These are phyloP conservation scores for Trifolium dubium DNA, from an alignment of 306 rosid species.

Conservation along the genomic window DNA sequence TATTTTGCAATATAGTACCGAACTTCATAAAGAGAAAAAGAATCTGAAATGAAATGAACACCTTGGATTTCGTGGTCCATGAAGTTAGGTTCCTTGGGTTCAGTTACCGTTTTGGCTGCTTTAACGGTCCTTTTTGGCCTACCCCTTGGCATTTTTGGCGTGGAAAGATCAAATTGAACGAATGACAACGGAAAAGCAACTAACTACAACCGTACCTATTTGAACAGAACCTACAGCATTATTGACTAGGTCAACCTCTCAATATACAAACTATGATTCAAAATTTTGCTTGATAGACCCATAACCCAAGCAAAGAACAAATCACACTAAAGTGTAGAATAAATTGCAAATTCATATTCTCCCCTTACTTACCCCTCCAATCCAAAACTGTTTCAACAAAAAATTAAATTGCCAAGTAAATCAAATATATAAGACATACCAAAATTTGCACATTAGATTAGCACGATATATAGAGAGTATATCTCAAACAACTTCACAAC, in stretches of 20 bases:
- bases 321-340: too few relatives aligned
- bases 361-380: too few relatives aligned
- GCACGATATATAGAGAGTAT: too few relatives aligned
- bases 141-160: conserved; percentile 57
- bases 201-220: neutral
- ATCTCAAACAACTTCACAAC: too few relatives aligned
- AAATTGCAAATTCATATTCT: too few relatives aligned
- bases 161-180: neutral
- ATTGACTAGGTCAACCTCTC: neutral
- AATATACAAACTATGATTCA: neutral
- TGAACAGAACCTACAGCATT: neutral
- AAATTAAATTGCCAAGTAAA: too few relatives aligned
- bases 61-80: conserved; percentile 61
- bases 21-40: neutral
- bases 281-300: neutral
- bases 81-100: conserved; percentile 46
- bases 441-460: too few relatives aligned
- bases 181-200: neutral
- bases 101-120: conserved; percentile 35
- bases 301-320: too few relatives aligned
- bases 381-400: too few relatives aligned
- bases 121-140: conserved; percentile 49
- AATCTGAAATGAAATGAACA: neutral
- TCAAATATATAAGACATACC: too few relatives aligned
- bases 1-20: neutral